Evolutionary conservation across 2,329 filamentous ascomycete species (phyloP), one percentile per base, ranked within the genome.

Genomic region (Pyrenophora tritici-repentis): DNA sequence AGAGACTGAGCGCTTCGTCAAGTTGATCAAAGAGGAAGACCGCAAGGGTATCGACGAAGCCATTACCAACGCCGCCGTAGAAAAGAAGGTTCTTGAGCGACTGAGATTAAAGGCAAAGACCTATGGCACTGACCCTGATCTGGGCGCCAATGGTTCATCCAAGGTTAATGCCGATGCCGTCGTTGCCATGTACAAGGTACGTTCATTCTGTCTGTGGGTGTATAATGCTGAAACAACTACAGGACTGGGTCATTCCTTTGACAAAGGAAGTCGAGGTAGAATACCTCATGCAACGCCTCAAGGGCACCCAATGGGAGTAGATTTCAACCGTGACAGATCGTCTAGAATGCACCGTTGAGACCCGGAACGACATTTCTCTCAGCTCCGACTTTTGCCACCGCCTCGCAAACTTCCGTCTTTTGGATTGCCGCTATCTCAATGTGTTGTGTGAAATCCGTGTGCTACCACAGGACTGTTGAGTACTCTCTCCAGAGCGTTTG

Each of bases 221-320:
- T 16, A 7, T 5, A 13, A 5, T 24, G n/a, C 14, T 33, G 18
- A 52, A 33, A 13, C 12, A 18, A 33, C 7, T 26, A 9, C 46
- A 66, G 81, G 84, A 96, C 73, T 90, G 89, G 76, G 92, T 99
- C 54, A 99, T 99, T 63, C 94, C 94, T 0, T 76, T 97, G 73
- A 99, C 94, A n/a, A 99, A 99, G 75, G 88, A 91, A 58, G 93
- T 99, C 34, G 94, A 99, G 79, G 91, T 99, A 8, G 94, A 99
- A 66, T 99, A 99, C 73, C 79, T 99, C 63, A 96, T 99, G 90
- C 91, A 97, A 75, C 84, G 94, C 58, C 78, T 99, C 46, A 84
- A 85, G 63, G 78, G 76, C 3, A 80, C 78, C 0, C 53, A 79
- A 58, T 80, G 78, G 78, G 77, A 78, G 56, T 78, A 53, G 32